Percentiles rank a stretch among this genome's conserved stretches.
These are phyloP conservation scores for Yamadazyma dendronema DNA, from an alignment of 1,139 yeast genomes.

Conservation along the genomic window DNA sequence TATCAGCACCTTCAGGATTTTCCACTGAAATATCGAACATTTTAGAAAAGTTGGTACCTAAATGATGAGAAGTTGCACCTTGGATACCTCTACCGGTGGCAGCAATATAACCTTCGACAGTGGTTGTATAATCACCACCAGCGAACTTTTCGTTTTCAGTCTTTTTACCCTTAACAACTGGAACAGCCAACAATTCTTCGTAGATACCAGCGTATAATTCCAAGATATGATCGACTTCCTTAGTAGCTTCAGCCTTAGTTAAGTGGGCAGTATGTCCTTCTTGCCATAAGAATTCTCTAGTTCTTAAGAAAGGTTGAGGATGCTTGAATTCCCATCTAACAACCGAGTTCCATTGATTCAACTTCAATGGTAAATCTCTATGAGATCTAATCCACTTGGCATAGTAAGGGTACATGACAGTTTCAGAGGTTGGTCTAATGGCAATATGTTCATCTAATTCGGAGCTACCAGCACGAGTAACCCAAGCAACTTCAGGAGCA, in stretches of 20 bases:
- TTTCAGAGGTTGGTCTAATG: conserved; percentile 98
- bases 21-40: conserved; percentile 97
- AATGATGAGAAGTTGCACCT: conserved; percentile 97
- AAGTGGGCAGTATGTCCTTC: conserved; percentile 99
- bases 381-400: conserved; percentile 99
- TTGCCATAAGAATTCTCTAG: conserved; percentile 99
- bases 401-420: conserved; percentile 99
- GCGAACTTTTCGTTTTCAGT: conserved; percentile 98
- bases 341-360: conserved; percentile 99
- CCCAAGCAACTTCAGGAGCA: conserved; percentile 99
- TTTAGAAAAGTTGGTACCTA: conserved; percentile 97
- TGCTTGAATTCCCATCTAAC: conserved; percentile 99
- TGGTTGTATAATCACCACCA: conserved; percentile 94
- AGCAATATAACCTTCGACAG: conserved; percentile 95
- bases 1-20: conserved; percentile 86
- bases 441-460: conserved; percentile 98
- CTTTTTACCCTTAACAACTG: conserved; percentile 92
- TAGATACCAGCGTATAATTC: conserved; percentile 84
- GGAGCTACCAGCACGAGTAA: conserved; percentile 89
- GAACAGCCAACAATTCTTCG: conserved; percentile 92
- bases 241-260: conserved; percentile 72
- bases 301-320: conserved; percentile 98
- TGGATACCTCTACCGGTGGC: conserved; percentile 99
- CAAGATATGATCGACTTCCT: conserved; percentile 83
- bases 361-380: conserved; percentile 92